phyloP scores from a whole-genome alignment of 2,329 filamentous ascomycete genomes.

The Botryotinia convoluta region DNA sequence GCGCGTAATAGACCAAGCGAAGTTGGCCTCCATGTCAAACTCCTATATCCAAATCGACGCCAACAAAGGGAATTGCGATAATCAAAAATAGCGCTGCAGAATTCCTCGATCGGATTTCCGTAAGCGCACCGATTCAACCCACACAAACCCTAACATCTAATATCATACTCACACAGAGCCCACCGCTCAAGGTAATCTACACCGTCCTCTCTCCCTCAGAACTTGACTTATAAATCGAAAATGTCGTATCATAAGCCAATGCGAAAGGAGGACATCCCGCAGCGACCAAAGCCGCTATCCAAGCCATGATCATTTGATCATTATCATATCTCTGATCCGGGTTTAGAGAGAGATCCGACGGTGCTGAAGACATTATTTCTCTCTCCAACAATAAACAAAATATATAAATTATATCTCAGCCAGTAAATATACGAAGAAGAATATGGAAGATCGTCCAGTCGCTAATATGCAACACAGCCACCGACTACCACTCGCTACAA shows the following conservation, averaged over 20 bases:
- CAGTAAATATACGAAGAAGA: background rate
- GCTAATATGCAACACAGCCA: background rate
- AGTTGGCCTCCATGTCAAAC: background rate
- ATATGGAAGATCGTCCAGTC: background rate
- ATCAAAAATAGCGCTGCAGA: background rate
- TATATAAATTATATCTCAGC: background rate
- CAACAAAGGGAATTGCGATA: background rate
- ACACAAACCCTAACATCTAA: background rate
- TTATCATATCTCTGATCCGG: conserved; percentile 13
- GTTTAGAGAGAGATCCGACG: conserved; percentile 11
- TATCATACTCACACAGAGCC: background rate
- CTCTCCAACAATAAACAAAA: background rate
- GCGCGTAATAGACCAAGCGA: background rate
- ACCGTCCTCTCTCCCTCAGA: background rate
- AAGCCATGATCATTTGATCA: conserved; percentile 9
- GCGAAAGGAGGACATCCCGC: conserved; percentile 14
- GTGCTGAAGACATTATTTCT: conserved; percentile 7
- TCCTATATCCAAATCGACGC: background rate
- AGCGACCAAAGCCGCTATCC: conserved; percentile 8
- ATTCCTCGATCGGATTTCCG: background rate
- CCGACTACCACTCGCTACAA: background rate
- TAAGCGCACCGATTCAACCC: background rate
- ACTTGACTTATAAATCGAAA: background rate
- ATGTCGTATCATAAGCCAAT: background rate
- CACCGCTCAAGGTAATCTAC: background rate